Percentiles rank a stretch among this genome's conserved stretches.
Evolutionary conservation across 1,284 basidiomycete genomes (phyloP).

Genomic region (Xerocomus minutiporus): DNA sequence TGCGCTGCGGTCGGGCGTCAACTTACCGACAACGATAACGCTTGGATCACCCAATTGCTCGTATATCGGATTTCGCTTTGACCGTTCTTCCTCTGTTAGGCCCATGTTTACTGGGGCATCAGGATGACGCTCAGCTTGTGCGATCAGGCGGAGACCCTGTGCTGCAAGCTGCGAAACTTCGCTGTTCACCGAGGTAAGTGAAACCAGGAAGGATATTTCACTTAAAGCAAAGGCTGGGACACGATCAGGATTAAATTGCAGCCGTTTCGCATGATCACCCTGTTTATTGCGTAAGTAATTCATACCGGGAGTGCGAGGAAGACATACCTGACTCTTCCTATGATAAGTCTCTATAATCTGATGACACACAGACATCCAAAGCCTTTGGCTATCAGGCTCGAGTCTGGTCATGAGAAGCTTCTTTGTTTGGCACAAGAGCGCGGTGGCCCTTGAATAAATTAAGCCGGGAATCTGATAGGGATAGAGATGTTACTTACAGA

Average conservation of each 20-base stretch:
- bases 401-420: constrained; percentile 55
- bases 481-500: constrained; percentile 18
- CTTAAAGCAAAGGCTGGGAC: constrained; percentile 59
- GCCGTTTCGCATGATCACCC: constrained; percentile 41
- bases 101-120: constrained; percentile 47
- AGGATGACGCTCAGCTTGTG: constrained; percentile 59
- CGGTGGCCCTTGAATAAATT: constrained; percentile 43
- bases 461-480: background rate
- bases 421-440: constrained; percentile 52
- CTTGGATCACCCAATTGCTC: constrained; percentile 74
- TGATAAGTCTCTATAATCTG: constrained; percentile 57
- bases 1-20: background rate
- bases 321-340: constrained; percentile 43
- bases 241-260: constrained; percentile 49
- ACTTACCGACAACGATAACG: constrained; percentile 62
- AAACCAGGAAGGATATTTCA: constrained; percentile 68
- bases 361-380: constrained; percentile 62
- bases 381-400: constrained; percentile 57
- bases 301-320: background rate
- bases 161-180: constrained; percentile 64
- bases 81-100: constrained; percentile 54
- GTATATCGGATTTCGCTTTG: constrained; percentile 67
- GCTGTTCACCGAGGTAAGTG: constrained; percentile 63
- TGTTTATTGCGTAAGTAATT: constrained; percentile 21
- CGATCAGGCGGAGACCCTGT: constrained; percentile 60